Conservation (phyloP, 768 basidiomycete genomes). For the Neoboletus subvelutipes region DNA sequence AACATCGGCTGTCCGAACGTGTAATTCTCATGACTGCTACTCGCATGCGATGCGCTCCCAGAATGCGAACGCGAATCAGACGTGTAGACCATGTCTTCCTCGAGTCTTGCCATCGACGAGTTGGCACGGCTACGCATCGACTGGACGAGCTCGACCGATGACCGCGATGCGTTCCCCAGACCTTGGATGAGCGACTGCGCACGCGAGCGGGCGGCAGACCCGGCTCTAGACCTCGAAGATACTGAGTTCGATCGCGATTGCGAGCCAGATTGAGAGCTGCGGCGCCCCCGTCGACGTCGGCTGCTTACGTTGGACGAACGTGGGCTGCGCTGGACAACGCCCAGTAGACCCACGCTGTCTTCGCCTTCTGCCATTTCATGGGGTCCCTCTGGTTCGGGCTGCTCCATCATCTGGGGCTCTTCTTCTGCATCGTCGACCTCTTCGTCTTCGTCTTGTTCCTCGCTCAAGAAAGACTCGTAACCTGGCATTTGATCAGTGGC, state of each 20-base stretch:
- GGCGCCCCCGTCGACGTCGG: conserved; percentile 33
- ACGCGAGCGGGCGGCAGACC: conserved; percentile 58
- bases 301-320: conserved; percentile 41
- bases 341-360: conserved; percentile 58
- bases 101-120: conserved; percentile 69
- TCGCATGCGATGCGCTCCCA: conserved; percentile 45
- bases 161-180: conserved; percentile 58
- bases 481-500: conserved; percentile 26
- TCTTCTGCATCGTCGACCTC: conserved; percentile 33
- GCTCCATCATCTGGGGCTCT: conserved; percentile 40
- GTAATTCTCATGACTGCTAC: conserved; percentile 61
- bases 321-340: conserved; percentile 50
- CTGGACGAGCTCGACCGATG: conserved; percentile 58
- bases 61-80: conserved; percentile 38
- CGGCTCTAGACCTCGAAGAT: conserved; percentile 43
- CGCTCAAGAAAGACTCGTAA: conserved; percentile 34
- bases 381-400: conserved; percentile 50
- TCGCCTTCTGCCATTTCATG: conserved; percentile 63
- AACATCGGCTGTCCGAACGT: conserved; percentile 68
- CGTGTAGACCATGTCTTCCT: conserved; percentile 46
- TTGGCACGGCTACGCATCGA: conserved; percentile 53
- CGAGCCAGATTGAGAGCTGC: conserved; percentile 39
- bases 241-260: conserved; percentile 28
- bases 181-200: conserved; percentile 68
- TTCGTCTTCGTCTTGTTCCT: conserved; percentile 31